Evolutionary conservation across 2,329 filamentous ascomycete genomes (phyloP).

Genomic region (Cryphonectria radicalis): DNA sequence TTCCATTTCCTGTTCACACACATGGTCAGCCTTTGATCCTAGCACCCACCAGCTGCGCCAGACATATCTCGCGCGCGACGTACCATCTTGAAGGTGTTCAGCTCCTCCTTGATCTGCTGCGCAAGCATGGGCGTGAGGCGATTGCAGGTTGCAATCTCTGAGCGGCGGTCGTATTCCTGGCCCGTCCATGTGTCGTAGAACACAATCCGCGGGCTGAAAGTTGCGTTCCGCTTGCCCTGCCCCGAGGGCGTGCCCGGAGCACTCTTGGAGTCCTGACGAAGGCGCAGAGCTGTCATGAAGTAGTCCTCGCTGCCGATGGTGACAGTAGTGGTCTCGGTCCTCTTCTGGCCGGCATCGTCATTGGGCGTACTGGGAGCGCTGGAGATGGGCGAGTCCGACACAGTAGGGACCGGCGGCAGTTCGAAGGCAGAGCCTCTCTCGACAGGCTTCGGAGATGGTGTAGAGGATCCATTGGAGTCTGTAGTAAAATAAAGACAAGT

Average conservation of each 20-base stretch:
- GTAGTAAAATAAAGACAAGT: slow-evolving; percentile 34
- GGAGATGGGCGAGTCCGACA: slow-evolving; percentile 79
- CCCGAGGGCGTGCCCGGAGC: slow-evolving; percentile 74
- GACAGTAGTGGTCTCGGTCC: slow-evolving; percentile 65
- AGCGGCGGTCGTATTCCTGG: slow-evolving; percentile 92
- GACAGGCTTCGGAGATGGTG: slow-evolving; percentile 65
- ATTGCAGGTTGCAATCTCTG: slow-evolving; percentile 97
- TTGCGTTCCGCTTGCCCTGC: slow-evolving; percentile 64
- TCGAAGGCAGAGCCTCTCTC: slow-evolving; percentile 62
- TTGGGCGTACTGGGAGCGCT: slow-evolving; percentile 87
- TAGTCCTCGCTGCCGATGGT: slow-evolving; percentile 86
- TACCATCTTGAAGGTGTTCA: slow-evolving; percentile 99
- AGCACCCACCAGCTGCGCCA: background rate
- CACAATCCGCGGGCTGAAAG: slow-evolving; percentile 89
- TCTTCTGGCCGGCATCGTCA: slow-evolving; percentile 73
- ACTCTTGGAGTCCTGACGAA: slow-evolving; percentile 78
- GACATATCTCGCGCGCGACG: slow-evolving; percentile 38
- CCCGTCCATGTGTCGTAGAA: slow-evolving; percentile 97
- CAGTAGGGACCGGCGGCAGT: slow-evolving; percentile 63
- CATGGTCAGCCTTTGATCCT: slow-evolving; percentile 45
- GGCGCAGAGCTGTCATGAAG: slow-evolving; percentile 77
- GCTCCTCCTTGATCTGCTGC: slow-evolving; percentile 98
- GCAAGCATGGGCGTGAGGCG: slow-evolving; percentile 94
- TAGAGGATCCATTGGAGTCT: slow-evolving; percentile 69
- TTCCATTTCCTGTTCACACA: slow-evolving; percentile 86